Percentiles rank a stretch among this genome's conserved stretches.
These are phyloP conservation scores for Umbelopsis sp. DNA, from an alignment of 192 early-diverging fungal genomes.

Conservation along the genomic window DNA sequence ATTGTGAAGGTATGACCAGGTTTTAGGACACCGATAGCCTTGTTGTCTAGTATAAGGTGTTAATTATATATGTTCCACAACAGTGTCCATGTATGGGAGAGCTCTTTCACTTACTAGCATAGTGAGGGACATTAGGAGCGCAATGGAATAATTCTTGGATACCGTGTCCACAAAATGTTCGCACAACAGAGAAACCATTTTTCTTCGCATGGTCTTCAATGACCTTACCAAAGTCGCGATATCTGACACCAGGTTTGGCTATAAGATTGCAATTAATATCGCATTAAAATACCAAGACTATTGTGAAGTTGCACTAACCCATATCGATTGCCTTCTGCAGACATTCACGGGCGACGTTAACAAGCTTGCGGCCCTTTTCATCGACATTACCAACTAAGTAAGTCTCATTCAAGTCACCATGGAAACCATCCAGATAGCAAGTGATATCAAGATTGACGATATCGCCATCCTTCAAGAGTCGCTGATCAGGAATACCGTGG, in stretches of 20 bases:
- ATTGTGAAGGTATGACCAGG: constrained; percentile 96
- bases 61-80: not conserved
- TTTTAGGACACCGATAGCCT: constrained; percentile 95
- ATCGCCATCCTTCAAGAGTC: constrained; percentile 92
- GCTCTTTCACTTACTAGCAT: constrained; percentile 60
- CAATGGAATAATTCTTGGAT: constrained; percentile 88
- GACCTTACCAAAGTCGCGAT: constrained; percentile 89
- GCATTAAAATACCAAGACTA: not conserved
- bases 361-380: constrained; percentile 67
- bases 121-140: constrained; percentile 92
- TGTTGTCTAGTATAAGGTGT: constrained; percentile 63
- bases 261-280: constrained; percentile 19
- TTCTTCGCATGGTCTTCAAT: constrained; percentile 87
- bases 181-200: constrained; percentile 90
- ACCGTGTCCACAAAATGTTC: constrained; percentile 93
- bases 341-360: constrained; percentile 83
- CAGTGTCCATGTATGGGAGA: not conserved
- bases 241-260: constrained; percentile 90
- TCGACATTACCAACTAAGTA: constrained; percentile 92
- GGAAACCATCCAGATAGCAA: constrained; percentile 89
- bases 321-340: constrained; percentile 90
- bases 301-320: constrained; percentile 50
- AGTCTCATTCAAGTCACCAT: constrained; percentile 95
- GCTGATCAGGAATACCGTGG: constrained; percentile 97
- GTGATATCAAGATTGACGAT: constrained; percentile 95